A percentile compares a stretch with the other conserved stretches of the same genome.
Evolutionary conservation across 2,329 filamentous ascomycete species (phyloP).

Genomic region (Claviceps sp.): DNA sequence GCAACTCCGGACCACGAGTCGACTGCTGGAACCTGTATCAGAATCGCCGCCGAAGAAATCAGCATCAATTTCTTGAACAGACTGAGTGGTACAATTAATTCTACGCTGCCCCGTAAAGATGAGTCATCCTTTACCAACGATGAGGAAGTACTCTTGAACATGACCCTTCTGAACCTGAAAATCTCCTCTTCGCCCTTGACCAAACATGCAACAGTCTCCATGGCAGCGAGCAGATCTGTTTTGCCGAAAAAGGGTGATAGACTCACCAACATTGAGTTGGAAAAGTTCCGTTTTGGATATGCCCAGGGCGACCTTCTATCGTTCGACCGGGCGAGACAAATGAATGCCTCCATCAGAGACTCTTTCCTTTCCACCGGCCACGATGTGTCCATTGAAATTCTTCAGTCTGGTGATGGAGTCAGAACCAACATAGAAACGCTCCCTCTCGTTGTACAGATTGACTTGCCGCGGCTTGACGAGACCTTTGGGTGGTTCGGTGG

Average conservation of each 20-base stretch:
- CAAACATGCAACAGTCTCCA: not conserved
- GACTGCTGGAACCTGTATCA: conserved; percentile 24
- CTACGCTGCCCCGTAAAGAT: conserved; percentile 31
- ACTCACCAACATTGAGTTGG: conserved; percentile 30
- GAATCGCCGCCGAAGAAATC: conserved; percentile 33
- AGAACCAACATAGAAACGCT: conserved; percentile 59
- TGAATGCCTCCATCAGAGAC: conserved; percentile 46
- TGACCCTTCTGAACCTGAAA: conserved; percentile 31
- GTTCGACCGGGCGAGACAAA: conserved; percentile 43
- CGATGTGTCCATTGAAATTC: conserved; percentile 42
- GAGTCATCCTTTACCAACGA: conserved; percentile 26
- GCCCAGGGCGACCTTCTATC: conserved; percentile 48
- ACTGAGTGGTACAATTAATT: conserved; percentile 38
- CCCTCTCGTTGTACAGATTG: conserved; percentile 61
- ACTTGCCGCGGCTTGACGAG: conserved; percentile 72
- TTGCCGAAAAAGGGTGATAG: conserved; percentile 11
- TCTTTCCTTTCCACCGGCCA: conserved; percentile 42
- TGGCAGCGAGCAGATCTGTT: conserved; percentile 2
- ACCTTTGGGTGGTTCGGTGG: conserved; percentile 83
- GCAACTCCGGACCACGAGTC: conserved; percentile 5
- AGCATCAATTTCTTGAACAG: conserved; percentile 43
- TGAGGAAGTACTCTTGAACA: conserved; percentile 39
- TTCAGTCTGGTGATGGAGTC: conserved; percentile 29
- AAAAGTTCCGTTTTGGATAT: conserved; percentile 51
- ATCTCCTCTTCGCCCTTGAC: conserved; percentile 9